Conservation (phyloP, 23 red algal genomes). For the Gracilaria gracilis region DNA sequence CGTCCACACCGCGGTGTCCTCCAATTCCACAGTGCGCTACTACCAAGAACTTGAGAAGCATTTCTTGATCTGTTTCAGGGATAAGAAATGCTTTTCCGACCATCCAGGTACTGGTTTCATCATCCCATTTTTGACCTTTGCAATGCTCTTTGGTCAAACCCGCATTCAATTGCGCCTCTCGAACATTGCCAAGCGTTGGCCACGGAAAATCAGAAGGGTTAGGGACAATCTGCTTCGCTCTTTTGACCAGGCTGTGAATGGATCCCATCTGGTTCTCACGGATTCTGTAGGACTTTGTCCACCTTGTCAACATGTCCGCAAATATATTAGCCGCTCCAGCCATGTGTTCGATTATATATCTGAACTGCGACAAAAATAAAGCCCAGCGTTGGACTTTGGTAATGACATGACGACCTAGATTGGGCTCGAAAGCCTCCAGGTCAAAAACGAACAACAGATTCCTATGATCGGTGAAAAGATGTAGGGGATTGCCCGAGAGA, state of each 20-base stretch:
- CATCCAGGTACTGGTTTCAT: no score
- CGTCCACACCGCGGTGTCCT: constrained; percentile 22
- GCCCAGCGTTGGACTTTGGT: constrained; percentile 49
- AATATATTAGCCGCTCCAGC: neutral
- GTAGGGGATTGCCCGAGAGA: neutral
- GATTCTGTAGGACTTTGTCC: constrained; percentile 4
- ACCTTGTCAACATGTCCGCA: constrained; percentile 34
- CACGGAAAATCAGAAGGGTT: neutral
- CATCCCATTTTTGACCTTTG: no score
- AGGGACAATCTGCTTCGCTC: neutral
- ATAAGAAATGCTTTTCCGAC: no score
- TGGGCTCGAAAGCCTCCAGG: neutral
- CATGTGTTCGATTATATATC: constrained; percentile 12
- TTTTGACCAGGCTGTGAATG: constrained; percentile 7
- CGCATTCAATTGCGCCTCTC: neutral
- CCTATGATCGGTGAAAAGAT: constrained; percentile 29
- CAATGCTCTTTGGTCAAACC: no score
- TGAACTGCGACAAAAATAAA: constrained; percentile 29
- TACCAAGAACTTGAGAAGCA: no score
- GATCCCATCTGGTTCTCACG: neutral
- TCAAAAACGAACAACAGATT: constrained; percentile 41
- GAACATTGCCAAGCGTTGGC: constrained; percentile 2
- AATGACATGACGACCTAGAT: neutral
- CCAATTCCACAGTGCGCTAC: constrained; percentile 17
- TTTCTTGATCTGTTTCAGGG: no score